Evolutionary conservation across 768 basidiomycete genomes (phyloP).

Genomic region (Trichaptum fuscoviolaceum): DNA sequence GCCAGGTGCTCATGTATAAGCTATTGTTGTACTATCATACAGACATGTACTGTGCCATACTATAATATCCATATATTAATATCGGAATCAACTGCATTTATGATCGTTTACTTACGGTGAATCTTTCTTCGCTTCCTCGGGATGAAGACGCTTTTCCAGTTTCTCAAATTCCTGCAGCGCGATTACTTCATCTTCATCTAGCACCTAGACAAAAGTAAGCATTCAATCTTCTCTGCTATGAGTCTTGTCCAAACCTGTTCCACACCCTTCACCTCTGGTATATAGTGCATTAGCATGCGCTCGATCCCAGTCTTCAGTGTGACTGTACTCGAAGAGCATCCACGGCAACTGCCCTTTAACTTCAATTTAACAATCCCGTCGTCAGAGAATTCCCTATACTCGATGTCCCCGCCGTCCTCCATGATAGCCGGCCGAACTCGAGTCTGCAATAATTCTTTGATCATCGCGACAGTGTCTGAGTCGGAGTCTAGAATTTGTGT

Average conservation of each 20-base stretch:
- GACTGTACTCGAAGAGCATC: conserved; percentile 89
- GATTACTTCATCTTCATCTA: conserved; percentile 86
- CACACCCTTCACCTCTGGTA: conserved; percentile 90
- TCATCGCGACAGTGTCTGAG: conserved; percentile 97
- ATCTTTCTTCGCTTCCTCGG: conserved; percentile 36
- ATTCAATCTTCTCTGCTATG: neutral
- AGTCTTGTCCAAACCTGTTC: conserved; percentile 56
- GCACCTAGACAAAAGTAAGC: conserved; percentile 46
- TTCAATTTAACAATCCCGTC: conserved; percentile 77
- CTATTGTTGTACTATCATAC: conserved; percentile 32
- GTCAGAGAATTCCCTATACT: conserved; percentile 88
- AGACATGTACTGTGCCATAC: conserved; percentile 84
- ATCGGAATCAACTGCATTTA: conserved; percentile 10
- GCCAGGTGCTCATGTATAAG: neutral
- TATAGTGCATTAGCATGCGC: conserved; percentile 98
- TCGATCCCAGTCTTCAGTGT: conserved; percentile 97
- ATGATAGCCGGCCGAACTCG: conserved; percentile 94
- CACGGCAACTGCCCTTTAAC: conserved; percentile 95
- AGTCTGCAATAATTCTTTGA: conserved; percentile 95
- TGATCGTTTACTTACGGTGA: conserved; percentile 37
- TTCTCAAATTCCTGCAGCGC: conserved; percentile 87
- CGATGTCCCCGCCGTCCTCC: conserved; percentile 99
- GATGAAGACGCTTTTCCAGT: conserved; percentile 64
- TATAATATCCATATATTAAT: conserved; percentile 20
- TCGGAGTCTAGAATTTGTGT: conserved; percentile 92